Base-by-base conservation (phyloP, 129 eudicot species). In the Artemisia tridentata region DNA sequence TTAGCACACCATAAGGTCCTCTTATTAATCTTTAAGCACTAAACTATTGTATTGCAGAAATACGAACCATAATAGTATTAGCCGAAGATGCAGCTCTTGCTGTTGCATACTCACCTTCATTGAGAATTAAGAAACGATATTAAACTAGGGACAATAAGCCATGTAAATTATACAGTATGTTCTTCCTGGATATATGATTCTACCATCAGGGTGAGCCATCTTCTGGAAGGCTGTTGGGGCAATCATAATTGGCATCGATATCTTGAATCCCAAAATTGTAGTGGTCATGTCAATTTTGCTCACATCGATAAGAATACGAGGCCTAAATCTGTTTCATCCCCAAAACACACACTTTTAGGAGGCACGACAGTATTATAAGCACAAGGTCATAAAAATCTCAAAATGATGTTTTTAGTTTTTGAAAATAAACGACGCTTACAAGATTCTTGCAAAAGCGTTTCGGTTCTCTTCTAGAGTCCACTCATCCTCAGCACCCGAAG, bases 121-220 rank as follows among this genome's bases (percentile, higher is more conserved):
- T 57, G 2, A 62, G 38, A 25, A 70, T 23, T 7, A 63, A 27
- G 13, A 64, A 56, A 54, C 43, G n/a, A 6, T 25, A 17, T 78
- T 1, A 72, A 52, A 71, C 57, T 7, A 0, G 4, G 55, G 19
- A 55, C 19, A 13, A 13, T 77, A 18, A 18, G 45, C 25, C 27
- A 74, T 2, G 17, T 41, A 34, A 19, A 34, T 45, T 23, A 38
- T 38, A 38, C 45, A 38, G 14, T 16, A 41, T 41, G 66, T 65
- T 75, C 17, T 57, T 20, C 11, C 2, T 15, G 72, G 25, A 64
- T 14, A 19, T 9, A 19, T 9, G 13, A 53, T 23, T 64, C 12
- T 81, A 92, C 98, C 98, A 2, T 89, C 98, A 72, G 98, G 98
- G 72, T 92, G 98, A 80, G 98, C 98, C 96, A 92, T 85, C 76